Conservation (phyloP, 2,329 filamentous ascomycete genomes). For the Cercospora citrullina region DNA sequence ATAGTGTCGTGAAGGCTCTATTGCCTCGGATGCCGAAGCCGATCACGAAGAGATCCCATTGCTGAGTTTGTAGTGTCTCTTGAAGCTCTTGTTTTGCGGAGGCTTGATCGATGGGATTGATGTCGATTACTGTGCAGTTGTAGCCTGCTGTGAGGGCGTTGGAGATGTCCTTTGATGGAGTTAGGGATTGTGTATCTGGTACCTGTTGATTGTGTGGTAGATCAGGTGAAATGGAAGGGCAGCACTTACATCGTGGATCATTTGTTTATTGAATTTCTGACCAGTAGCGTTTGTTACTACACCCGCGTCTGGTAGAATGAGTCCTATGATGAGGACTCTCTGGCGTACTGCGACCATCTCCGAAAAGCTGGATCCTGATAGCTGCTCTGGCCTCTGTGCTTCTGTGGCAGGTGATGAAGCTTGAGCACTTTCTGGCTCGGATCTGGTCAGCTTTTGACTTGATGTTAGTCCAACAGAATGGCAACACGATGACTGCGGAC, state of each 20-base stretch:
- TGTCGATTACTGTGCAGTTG: constrained; percentile 19
- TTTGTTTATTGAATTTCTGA: background rate
- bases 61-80: constrained; percentile 1
- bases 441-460: background rate
- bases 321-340: background rate
- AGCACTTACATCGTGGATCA: background rate
- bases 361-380: background rate
- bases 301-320: background rate
- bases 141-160: constrained; percentile 17
- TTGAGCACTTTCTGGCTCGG: background rate
- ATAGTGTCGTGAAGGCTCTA: constrained; percentile 22
- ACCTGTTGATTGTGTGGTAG: background rate
- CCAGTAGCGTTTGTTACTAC: background rate
- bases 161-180: background rate
- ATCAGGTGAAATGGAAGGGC: background rate
- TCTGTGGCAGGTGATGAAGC: background rate
- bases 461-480: background rate
- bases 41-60: constrained; percentile 22
- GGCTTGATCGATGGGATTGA: constrained; percentile 12
- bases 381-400: background rate
- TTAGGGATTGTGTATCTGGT: too few relatives aligned
- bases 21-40: constrained; percentile 22
- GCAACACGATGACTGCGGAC: background rate
- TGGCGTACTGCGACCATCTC: background rate
- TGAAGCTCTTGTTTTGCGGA: constrained; percentile 7